Evolutionary conservation across 257 asterid genomes (phyloP), one percentile per base, ranked within the genome.

Genomic region (Solanum pinnatisectum): DNA sequence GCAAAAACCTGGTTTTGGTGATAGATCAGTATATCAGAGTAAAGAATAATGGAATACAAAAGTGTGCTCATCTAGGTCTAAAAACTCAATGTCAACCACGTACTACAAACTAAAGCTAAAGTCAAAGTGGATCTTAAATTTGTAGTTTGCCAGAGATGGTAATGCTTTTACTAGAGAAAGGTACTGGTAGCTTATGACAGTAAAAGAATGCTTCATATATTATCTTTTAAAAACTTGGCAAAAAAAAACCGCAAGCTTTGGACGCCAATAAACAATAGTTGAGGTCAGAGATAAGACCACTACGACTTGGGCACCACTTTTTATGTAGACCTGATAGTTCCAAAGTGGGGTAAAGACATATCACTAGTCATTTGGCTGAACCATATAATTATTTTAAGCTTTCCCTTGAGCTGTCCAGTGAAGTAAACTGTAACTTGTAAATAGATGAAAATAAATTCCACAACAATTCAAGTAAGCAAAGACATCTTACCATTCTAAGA

Each of bases 401-500:
- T 16, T 39, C 27, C 68, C 36, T 16, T 46, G 85, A 18, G 85
- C 68, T 46, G 68, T 81, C 85, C 30, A 81, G 68, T 46, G 68
- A 46, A 79, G 4, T 36, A 27, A 15, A 49, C 68, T 46, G 52
- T 18, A 46, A 46, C 68, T 49, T 81, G 70, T 36, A 81, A 46
- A 46, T 49, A 81, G 84, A 46, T 46, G 68, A 30, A 46, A 27
- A 30, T 16, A 4, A 81, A 81, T 30, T 81, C 68, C 42, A 46
- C 2, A 49, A 30, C 42, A 81, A 81, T 30, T 81, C 32, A 81
- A 81, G 85, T 81, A 78, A 87, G 74, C 14, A 83, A 84, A 82
- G 71, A 59, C 85, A 82, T 86, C 94, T 91, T 89, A 96, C 99
- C 99, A 96, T 97, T 89, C 94, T 93, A 56, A 97, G 88, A 73